Base-by-base conservation (phyloP, 345 rosid species). In the Clausena lansium region DNA sequence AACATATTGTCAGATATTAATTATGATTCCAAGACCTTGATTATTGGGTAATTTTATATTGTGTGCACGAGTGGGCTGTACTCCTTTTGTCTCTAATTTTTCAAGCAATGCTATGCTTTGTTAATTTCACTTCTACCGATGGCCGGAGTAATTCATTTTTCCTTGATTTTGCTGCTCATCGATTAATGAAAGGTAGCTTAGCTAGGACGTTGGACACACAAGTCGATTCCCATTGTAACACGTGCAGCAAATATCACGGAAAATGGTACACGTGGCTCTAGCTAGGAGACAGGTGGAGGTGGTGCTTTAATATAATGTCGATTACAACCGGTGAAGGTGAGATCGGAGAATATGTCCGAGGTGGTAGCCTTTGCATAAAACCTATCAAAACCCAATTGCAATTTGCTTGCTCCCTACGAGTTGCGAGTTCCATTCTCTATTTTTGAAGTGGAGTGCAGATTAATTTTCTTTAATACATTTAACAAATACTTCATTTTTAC, bases 21-120 rank as follows among this genome's bases (percentile, higher is more conserved):
- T 77, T 58, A 73, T 7, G 69, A 33, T 83, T 68, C 71, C 73
- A 58, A 62, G 63, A 52, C 54, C 28, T 73, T 77, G 30, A 75
- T 68, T 52, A 27, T 32, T 74, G 67, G 27, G 20, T 6, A 45
- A 3, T 75, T 67, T 24, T 50, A 59, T 71, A 77, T 76, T 81
- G 69, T 85, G 78, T 82, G 86, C 92, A 87, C 90, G 90, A 84
- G 88, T 87, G 91, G 84, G 74, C 80, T 84, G 87, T 82, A 77
- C 66, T 77, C 52, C 28, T 30, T 54, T 75, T 85, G 86, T 71
- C 83, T 66, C 73, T 61, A 71, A 7, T 38, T 58, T 9, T 45
- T 36, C 28, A 8, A 32, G 27, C 22, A 25, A 33, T 66, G 52
- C 59, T 10, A 24, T 72, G 52, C 59, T 19, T 10, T 24, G 68